Conservation (phyloP, 306 rosid species). For the Vigna radiata region DNA sequence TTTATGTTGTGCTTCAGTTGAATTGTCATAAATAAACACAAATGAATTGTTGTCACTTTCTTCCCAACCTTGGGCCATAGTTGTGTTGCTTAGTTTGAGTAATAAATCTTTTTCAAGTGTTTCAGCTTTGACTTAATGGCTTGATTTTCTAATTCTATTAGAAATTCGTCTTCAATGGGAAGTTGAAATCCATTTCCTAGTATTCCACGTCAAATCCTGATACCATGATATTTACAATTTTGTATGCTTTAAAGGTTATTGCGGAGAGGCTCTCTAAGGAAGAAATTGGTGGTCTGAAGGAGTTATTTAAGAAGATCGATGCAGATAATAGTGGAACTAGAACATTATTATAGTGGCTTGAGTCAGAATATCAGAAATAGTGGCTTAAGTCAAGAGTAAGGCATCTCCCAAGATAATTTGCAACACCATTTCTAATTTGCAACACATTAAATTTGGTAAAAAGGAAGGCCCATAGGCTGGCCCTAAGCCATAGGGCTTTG, state of each 20-base stretch:
- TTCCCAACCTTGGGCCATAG: constrained; percentile 13
- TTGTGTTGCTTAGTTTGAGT: constrained; percentile 12
- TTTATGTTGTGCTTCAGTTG: constrained; percentile 24
- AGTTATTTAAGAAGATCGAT: constrained; percentile 60
- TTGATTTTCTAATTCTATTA: constrained; percentile 22
- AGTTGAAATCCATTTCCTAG: constrained; percentile 33
- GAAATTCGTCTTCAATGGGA: constrained; percentile 19
- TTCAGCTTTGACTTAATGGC: constrained; percentile 13
- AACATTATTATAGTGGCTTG: too few species aligned
- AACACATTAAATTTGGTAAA: too few species aligned
- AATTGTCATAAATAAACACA: constrained; percentile 6
- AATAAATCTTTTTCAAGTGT: not conserved
- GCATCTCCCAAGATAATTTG: too few species aligned
- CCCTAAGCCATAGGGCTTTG: too few species aligned
- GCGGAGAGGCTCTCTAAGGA: constrained; percentile 70
- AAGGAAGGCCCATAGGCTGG: too few species aligned
- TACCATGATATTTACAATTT: not conserved
- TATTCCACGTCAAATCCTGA: constrained; percentile 19
- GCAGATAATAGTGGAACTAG: constrained; percentile 66
- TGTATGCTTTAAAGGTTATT: constrained; percentile 51
- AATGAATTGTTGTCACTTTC: constrained; percentile 17
- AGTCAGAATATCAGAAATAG: too few species aligned
- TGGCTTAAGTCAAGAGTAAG: too few species aligned
- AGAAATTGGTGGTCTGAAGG: constrained; percentile 73
- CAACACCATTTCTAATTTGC: too few species aligned